These are phyloP conservation scores for Puccinia brachypodii DNA, from an alignment of 1,284 basidiomycete species.

Conservation along the genomic window DNA sequence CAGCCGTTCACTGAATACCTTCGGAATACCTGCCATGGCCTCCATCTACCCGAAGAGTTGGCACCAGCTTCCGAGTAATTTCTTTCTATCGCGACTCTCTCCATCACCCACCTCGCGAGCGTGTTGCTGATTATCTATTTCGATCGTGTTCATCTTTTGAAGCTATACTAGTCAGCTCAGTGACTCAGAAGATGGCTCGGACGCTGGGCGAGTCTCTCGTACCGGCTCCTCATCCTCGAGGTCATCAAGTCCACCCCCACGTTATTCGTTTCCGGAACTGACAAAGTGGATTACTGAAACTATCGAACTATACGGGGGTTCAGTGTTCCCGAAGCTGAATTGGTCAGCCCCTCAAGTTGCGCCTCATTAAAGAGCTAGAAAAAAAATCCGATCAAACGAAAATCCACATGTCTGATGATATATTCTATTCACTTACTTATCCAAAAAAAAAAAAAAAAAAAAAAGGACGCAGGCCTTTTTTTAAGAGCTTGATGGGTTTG, in stretches of 20 bases:
- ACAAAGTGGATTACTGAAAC: constrained; percentile 70
- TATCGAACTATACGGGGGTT: constrained; percentile 69
- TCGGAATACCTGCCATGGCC: constrained; percentile 66
- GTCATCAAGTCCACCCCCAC: constrained; percentile 50
- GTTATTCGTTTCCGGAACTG: constrained; percentile 72
- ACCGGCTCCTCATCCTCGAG: constrained; percentile 53
- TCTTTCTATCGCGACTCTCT: constrained; percentile 53
- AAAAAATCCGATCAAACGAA: not conserved
- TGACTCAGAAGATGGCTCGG: constrained; percentile 64
- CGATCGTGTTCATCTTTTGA: constrained; percentile 51
- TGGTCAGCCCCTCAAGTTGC: constrained; percentile 81
- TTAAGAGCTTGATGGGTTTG: too few relatives aligned
- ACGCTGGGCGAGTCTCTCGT: constrained; percentile 62
- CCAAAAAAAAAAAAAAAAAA: not conserved
- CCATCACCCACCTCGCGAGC: constrained; percentile 58
- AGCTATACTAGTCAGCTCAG: constrained; percentile 60
- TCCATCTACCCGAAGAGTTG: constrained; percentile 76
- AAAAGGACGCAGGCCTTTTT: constrained; percentile 32
- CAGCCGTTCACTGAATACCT: constrained; percentile 71
- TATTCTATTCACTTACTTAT: not conserved
- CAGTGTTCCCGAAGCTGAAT: constrained; percentile 92
- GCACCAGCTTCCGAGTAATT: constrained; percentile 58
- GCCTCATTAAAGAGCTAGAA: not conserved
- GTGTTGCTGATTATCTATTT: constrained; percentile 51
- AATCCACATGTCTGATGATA: constrained; percentile 43